Conservation (phyloP, 2,329 filamentous ascomycete species). For the Neofusicoccum laricinum region DNA sequence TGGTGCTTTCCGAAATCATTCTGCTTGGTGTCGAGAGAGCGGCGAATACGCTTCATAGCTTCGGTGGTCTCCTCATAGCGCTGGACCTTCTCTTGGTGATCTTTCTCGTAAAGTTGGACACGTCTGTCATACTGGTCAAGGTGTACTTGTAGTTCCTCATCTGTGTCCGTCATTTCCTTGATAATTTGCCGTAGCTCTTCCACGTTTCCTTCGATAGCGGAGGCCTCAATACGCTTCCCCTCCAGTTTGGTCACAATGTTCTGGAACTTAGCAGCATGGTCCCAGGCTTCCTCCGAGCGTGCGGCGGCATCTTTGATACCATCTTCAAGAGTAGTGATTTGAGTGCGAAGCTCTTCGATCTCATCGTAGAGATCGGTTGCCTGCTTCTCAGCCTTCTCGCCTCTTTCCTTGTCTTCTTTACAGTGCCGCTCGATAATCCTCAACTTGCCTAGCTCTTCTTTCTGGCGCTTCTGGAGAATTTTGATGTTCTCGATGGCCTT, state of each 20-base stretch:
- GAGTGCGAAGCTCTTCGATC: conserved; percentile 51
- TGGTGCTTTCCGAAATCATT: conserved; percentile 72
- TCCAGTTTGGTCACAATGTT: conserved; percentile 72
- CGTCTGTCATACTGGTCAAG: conserved; percentile 76
- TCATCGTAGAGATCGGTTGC: conserved; percentile 64
- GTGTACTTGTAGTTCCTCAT: conserved; percentile 69
- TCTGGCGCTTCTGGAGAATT: conserved; percentile 76
- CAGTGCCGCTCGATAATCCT: conserved; percentile 74
- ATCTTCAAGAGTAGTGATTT: conserved; percentile 29
- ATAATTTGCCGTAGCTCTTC: conserved; percentile 69
- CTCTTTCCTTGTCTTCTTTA: conserved; percentile 81
- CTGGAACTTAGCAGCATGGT: conserved; percentile 70
- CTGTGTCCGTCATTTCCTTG: conserved; percentile 73
- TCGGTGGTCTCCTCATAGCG: conserved; percentile 64
- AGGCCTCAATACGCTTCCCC: conserved; percentile 72
- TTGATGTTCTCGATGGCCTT: conserved; percentile 97
- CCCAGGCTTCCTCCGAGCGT: conserved; percentile 64
- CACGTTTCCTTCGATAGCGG: conserved; percentile 68
- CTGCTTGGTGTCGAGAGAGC: conserved; percentile 45
- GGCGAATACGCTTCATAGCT: conserved; percentile 47
- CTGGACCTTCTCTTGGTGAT: conserved; percentile 61
- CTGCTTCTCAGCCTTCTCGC: conserved; percentile 55
- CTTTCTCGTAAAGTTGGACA: conserved; percentile 62
- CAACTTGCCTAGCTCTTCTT: conserved; percentile 68
- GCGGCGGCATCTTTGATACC: conserved; percentile 36